Evolutionary conservation across 352 stramenopile genomes (phyloP).

Genomic region (Blastocystis sp.): DNA sequence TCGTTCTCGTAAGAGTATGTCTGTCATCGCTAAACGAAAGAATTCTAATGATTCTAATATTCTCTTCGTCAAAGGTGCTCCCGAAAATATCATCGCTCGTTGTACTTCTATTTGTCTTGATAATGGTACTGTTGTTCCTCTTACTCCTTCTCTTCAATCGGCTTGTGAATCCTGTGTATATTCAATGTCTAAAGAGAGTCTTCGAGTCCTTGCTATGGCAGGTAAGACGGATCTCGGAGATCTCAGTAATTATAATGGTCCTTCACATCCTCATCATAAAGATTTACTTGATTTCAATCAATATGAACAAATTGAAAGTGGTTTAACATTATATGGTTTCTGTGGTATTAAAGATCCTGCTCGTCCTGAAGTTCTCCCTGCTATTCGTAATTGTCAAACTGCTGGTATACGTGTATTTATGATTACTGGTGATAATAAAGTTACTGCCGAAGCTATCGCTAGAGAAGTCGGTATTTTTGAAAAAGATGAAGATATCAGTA

Average conservation of each 20-base stretch:
- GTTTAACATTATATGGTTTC: constrained; percentile 77
- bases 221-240: constrained; percentile 49
- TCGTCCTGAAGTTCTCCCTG: constrained; percentile 74
- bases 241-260: constrained; percentile 5
- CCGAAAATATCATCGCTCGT: constrained; percentile 78
- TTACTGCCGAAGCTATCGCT: constrained; percentile 76
- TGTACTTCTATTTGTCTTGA: constrained; percentile 74
- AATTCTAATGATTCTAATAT: constrained; percentile 56
- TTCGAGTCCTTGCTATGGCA: constrained; percentile 81
- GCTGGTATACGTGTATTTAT: constrained; percentile 85
- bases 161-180: constrained; percentile 50
- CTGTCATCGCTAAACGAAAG: constrained; percentile 57
- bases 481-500: constrained; percentile 11
- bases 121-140: constrained; percentile 65
- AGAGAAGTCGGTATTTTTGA: constrained; percentile 84
- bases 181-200: constrained; percentile 64
- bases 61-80: constrained; percentile 90
- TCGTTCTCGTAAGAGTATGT: constrained; percentile 91
- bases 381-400: constrained; percentile 75
- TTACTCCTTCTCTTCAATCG: constrained; percentile 64
- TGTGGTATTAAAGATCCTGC: constrained; percentile 87
- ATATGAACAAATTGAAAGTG: constrained; percentile 60
- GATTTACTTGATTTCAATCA: constrained; percentile 1
- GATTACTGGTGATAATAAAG: constrained; percentile 94
- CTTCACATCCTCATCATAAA: constrained; percentile 1